Conservation (phyloP, 345 rosid species). For the Eucalyptus guilfoylei region DNA sequence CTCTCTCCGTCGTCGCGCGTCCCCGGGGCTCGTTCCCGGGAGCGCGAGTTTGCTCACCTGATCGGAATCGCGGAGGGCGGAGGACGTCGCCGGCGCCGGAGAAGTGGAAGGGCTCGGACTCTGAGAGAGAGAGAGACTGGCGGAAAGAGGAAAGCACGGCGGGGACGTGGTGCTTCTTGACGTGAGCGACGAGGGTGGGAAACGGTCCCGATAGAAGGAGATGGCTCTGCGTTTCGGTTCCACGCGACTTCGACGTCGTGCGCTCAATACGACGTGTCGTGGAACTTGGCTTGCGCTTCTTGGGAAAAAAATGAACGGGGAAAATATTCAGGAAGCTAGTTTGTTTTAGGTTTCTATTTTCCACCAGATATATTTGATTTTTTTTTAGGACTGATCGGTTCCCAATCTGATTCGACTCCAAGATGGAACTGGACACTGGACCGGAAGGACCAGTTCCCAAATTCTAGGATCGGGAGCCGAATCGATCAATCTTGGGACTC, state of each 20-base stretch:
- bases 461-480: fast-evolving
- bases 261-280: neutral
- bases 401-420: fast-evolving
- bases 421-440: fast-evolving
- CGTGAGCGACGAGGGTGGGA: neutral
- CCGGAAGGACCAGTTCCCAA: fast-evolving
- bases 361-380: neutral
- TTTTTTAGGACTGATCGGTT: no score
- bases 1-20: neutral
- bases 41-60: neutral
- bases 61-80: neutral
- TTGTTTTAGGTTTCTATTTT: neutral
- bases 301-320: neutral
- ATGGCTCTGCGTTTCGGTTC: neutral
- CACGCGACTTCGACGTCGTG: neutral
- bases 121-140: neutral
- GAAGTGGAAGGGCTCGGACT: neutral
- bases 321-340: no score
- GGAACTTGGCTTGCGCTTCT: neutral
- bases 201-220: neutral
- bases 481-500: fast-evolving
- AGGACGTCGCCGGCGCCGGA: neutral
- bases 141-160: neutral
- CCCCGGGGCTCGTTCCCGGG: neutral
- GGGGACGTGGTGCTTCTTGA: neutral